Evolutionary conservation across 2,329 filamentous ascomycete genomes (phyloP), one percentile per base, ranked within the genome.

Genomic region (Colletotrichum neosansevieriae): DNA sequence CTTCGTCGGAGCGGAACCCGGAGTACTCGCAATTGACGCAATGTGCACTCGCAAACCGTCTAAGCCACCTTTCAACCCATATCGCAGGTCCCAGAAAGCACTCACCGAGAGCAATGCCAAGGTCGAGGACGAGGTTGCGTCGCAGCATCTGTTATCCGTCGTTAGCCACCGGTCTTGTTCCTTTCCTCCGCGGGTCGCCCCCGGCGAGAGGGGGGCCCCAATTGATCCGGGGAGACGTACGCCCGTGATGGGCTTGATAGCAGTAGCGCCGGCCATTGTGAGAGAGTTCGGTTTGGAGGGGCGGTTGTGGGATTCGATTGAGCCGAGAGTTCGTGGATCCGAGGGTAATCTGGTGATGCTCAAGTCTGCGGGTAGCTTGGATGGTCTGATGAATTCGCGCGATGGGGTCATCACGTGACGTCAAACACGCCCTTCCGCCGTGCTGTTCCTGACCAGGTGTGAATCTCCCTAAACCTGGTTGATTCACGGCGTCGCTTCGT

Each of bases 101-200:
- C 86, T 70, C 82, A 89, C 86, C 85, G 67, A 89, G 81, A 71
- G 81, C 85, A 76, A 89, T 83, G 66, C 80, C 75, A 69, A 89
- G 81, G 76, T 89, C 87, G 72, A 84, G 77, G 75, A 89, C 81
- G 77, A 89, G 85, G 78, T 82, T 82, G 78, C 86, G 83, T 80
- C 86, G 85, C 79, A 89, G 84, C 84, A 89, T 89, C 87, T 89
- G 15, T 60, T 53, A 70, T 69, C 71, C 72, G 78, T 81, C 79
- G 79, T 80, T 76, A 73, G 69, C 68, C 24, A 36, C 53, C 40
- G 49, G 40, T 50, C 42, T 12, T 12, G 10, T 29, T 56, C 54
- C 21, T 34, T 21, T n/a, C 34, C 15, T 45, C 57, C 36, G 63
- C 72, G 24, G 24, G 24, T 24, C 24, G 3, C 24, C 24, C 24